Conservation (phyloP, 331 rosid genomes). For the Quercus phellos region DNA sequence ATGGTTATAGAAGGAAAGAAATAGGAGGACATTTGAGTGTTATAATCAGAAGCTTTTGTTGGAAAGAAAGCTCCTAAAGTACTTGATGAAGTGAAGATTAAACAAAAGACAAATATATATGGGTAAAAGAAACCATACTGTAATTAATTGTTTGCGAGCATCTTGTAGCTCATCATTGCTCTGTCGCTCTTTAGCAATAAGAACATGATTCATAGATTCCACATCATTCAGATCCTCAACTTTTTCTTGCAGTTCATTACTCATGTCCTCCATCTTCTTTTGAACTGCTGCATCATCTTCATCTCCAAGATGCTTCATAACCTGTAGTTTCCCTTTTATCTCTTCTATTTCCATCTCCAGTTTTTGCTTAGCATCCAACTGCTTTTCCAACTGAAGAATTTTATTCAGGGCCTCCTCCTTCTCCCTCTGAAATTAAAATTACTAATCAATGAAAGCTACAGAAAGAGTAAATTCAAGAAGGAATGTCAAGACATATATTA, state of each 20-base stretch:
- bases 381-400: slow-evolving; percentile 76
- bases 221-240: slow-evolving; percentile 35
- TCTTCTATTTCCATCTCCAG: slow-evolving; percentile 91
- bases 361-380: slow-evolving; percentile 85
- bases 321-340: slow-evolving; percentile 78
- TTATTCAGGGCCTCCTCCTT: slow-evolving; percentile 75
- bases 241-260: slow-evolving; percentile 50
- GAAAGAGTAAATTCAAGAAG: slow-evolving; percentile 1
- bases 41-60: too few relatives aligned
- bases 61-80: too few relatives aligned
- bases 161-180: slow-evolving; percentile 89
- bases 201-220: slow-evolving; percentile 50
- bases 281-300: slow-evolving; percentile 77
- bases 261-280: slow-evolving; percentile 72
- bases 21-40: too few relatives aligned
- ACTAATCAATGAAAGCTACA: slow-evolving; percentile 12
- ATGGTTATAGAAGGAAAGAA: too few relatives aligned
- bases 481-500: neutral
- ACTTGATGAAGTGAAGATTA: too few relatives aligned
- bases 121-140: slow-evolving; percentile 30
- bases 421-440: slow-evolving; percentile 54
- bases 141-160: slow-evolving; percentile 70
- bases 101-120: neutral
- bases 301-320: slow-evolving; percentile 91
- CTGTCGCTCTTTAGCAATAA: slow-evolving; percentile 65